Conservation (phyloP, 2,329 filamentous ascomycete genomes). For the Cladosporium sp. region DNA sequence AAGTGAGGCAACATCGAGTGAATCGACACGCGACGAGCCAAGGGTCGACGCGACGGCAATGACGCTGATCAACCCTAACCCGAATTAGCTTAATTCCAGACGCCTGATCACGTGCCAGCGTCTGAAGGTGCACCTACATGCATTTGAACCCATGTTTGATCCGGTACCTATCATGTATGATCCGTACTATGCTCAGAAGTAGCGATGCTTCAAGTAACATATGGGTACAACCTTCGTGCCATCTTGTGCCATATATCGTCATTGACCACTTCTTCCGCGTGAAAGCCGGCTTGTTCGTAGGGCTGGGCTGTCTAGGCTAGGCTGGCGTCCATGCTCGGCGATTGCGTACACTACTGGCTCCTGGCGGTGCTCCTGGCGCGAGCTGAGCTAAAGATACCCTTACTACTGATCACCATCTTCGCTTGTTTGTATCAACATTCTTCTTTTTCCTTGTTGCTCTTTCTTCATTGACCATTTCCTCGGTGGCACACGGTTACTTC, state of each 20-base stretch:
- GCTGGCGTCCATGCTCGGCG: no score
- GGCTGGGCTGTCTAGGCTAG: neutral
- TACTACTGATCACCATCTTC: neutral
- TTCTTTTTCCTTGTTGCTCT: neutral
- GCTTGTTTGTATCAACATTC: neutral
- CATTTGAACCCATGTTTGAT: no score
- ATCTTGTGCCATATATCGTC: no score
- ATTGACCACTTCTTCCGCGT: neutral
- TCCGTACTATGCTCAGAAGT: no score
- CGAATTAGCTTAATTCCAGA: neutral
- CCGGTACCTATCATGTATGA: no score
- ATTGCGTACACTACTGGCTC: neutral
- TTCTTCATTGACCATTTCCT: neutral
- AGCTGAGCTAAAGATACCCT: neutral
- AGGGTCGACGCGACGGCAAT: neutral
- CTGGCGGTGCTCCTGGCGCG: conserved; percentile 3
- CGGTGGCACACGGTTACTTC: neutral
- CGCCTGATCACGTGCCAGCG: neutral
- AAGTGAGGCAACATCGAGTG: conserved; percentile 1
- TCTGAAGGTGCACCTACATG: no score
- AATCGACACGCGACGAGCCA: neutral
- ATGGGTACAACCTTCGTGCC: no score
- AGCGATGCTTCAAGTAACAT: no score
- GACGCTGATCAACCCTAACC: neutral
- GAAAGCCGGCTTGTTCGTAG: neutral